Conservation (phyloP, 208 protist species). For the Trichomonas gallinae region DNA sequence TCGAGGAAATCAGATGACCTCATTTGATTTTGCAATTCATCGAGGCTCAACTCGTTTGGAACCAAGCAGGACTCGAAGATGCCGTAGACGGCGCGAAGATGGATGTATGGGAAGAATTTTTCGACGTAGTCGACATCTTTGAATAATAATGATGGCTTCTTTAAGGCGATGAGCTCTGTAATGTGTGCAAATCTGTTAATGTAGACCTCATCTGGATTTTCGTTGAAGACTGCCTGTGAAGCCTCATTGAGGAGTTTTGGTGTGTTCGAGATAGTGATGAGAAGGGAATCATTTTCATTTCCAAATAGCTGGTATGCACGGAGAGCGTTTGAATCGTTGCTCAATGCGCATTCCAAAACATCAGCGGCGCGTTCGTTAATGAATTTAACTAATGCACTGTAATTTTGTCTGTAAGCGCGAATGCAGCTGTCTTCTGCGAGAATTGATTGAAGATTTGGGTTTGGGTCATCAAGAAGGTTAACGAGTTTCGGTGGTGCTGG, state of each 20-base stretch:
- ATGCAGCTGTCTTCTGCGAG: not conserved
- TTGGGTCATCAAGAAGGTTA: not conserved
- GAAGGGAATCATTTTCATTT: not conserved
- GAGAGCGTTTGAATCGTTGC: not conserved
- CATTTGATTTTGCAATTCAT: not conserved
- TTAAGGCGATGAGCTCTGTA: not conserved
- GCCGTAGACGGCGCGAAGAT: not conserved
- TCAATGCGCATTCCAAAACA: not conserved
- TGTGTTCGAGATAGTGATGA: not conserved
- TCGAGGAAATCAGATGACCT: not conserved
- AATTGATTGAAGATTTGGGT: not conserved
- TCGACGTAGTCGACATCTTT: not conserved
- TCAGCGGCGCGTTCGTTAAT: not conserved
- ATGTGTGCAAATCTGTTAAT: not conserved
- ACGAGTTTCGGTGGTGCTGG: not conserved
- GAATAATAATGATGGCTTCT: not conserved
- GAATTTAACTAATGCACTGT: not conserved
- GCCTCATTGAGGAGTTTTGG: not conserved
- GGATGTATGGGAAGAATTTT: not conserved
- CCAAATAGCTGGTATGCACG: not conserved
- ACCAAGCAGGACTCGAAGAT: not conserved
- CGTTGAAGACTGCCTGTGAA: not conserved
- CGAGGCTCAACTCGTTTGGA: not conserved
- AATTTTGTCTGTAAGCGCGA: not conserved
- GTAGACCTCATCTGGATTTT: not conserved